These are phyloP conservation scores for Pelargonium australe DNA, from an alignment of 441 rosid genomes.

Conservation along the genomic window DNA sequence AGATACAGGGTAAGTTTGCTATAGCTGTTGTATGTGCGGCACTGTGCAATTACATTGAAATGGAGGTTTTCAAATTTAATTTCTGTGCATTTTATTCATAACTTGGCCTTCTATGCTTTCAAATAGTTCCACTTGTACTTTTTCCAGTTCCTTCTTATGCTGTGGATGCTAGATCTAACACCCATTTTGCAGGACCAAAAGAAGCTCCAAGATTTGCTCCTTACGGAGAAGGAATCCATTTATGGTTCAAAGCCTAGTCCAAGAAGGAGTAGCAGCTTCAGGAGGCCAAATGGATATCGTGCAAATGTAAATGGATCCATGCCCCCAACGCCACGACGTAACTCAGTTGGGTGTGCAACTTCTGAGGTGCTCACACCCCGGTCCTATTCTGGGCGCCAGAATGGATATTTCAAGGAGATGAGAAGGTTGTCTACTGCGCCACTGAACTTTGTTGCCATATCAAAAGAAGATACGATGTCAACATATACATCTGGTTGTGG, in stretches of 20 bases:
- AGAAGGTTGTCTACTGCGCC: slow-evolving; percentile 80
- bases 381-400: slow-evolving; percentile 81
- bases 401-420: slow-evolving; percentile 79
- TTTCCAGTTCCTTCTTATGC: not conserved
- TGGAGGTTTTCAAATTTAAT: too few relatives aligned
- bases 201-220: slow-evolving; percentile 85
- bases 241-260: slow-evolving; percentile 96
- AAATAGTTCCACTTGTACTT: not conserved
- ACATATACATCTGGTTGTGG: slow-evolving; percentile 73
- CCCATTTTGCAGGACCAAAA: slow-evolving; percentile 70
- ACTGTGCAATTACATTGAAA: not conserved
- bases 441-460: slow-evolving; percentile 67
- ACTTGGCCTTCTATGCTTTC: not conserved
- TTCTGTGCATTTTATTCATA: not conserved
- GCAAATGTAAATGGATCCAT: slow-evolving; percentile 51
- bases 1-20: slow-evolving; percentile 56
- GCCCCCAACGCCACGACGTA: slow-evolving; percentile 81
- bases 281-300: slow-evolving; percentile 57
- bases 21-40: too few relatives aligned
- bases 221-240: slow-evolving; percentile 76
- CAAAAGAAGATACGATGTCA: slow-evolving; percentile 84
- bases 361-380: slow-evolving; percentile 67
- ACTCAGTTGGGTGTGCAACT: slow-evolving; percentile 54
- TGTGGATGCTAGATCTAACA: not conserved
- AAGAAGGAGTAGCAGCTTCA: slow-evolving; percentile 70